Conservation (phyloP, 2,329 filamentous ascomycete genomes). For the Botrytis paeoniae region DNA sequence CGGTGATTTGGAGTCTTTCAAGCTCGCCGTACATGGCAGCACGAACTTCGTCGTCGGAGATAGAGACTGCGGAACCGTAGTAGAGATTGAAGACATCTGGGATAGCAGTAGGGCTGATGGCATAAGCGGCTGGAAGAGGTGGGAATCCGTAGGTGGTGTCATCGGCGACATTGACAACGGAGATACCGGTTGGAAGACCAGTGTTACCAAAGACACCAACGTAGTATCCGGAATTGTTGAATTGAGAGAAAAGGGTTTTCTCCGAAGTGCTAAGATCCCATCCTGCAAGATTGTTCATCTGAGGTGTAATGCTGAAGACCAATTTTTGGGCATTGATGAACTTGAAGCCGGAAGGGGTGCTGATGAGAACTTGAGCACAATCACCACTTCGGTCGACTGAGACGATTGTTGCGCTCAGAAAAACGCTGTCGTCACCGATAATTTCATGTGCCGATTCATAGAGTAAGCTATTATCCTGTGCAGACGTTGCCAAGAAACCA, state of each 20-base stretch:
- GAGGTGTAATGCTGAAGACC: slow-evolving; percentile 44
- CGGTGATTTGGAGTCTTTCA: slow-evolving; percentile 16
- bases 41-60: slow-evolving; percentile 24
- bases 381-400: slow-evolving; percentile 21
- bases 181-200: slow-evolving; percentile 34
- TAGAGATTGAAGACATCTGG: slow-evolving; percentile 21
- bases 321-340: slow-evolving; percentile 43
- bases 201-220: slow-evolving; percentile 41
- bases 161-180: slow-evolving; percentile 34
- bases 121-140: slow-evolving; percentile 36
- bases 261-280: slow-evolving; percentile 42
- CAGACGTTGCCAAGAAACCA: slow-evolving; percentile 23
- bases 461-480: slow-evolving; percentile 24
- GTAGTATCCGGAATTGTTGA: slow-evolving; percentile 42
- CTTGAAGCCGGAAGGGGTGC: slow-evolving; percentile 36
- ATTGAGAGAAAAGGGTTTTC: slow-evolving; percentile 40
- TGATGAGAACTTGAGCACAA: slow-evolving; percentile 35
- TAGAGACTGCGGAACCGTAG: slow-evolving; percentile 22
- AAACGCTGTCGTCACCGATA: slow-evolving; percentile 20
- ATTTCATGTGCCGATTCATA: slow-evolving; percentile 22
- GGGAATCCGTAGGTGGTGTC: slow-evolving; percentile 36
- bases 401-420: slow-evolving; percentile 24
- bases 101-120: slow-evolving; percentile 28
- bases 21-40: slow-evolving; percentile 23
- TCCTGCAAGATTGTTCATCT: slow-evolving; percentile 37